Conservation (phyloP, 83 land plant species). For the Picea abies region DNA sequence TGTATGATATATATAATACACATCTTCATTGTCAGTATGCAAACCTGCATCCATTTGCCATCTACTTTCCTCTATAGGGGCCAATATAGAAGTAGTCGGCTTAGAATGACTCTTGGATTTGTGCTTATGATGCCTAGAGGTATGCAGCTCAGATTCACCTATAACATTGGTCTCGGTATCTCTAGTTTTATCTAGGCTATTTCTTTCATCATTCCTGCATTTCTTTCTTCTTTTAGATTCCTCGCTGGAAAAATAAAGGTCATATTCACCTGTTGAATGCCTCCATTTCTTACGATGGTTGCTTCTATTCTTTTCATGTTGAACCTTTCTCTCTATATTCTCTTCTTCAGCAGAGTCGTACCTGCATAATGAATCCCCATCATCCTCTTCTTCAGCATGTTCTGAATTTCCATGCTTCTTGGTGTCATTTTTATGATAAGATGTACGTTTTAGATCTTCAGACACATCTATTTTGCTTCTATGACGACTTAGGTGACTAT, state of each 20-base stretch:
- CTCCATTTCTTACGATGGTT: neutral
- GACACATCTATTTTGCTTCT: slow-evolving; percentile 10
- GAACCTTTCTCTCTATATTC: slow-evolving; percentile 4
- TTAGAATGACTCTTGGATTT: slow-evolving; percentile 4
- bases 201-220: neutral
- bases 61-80: slow-evolving; percentile 14
- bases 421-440: slow-evolving; percentile 15
- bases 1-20: slow-evolving; percentile 13
- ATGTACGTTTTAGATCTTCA: neutral
- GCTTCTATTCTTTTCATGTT: neutral
- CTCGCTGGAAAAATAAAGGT: slow-evolving; percentile 2
- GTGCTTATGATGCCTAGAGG: slow-evolving; percentile 3
- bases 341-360: slow-evolving; percentile 1
- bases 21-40: slow-evolving; percentile 14
- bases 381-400: slow-evolving; percentile 12
- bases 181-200: slow-evolving; percentile 14
- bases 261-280: slow-evolving; percentile 10
- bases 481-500: neutral
- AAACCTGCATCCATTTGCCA: slow-evolving; percentile 19
- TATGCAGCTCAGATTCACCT: slow-evolving; percentile 13
- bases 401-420: slow-evolving; percentile 11
- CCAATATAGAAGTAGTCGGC: slow-evolving; percentile 2
- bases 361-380: neutral
- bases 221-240: neutral
- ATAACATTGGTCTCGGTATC: slow-evolving; percentile 16